Base-by-base conservation (phyloP, 495 filamentous ascomycete species). In the Lophium mytilinum region DNA sequence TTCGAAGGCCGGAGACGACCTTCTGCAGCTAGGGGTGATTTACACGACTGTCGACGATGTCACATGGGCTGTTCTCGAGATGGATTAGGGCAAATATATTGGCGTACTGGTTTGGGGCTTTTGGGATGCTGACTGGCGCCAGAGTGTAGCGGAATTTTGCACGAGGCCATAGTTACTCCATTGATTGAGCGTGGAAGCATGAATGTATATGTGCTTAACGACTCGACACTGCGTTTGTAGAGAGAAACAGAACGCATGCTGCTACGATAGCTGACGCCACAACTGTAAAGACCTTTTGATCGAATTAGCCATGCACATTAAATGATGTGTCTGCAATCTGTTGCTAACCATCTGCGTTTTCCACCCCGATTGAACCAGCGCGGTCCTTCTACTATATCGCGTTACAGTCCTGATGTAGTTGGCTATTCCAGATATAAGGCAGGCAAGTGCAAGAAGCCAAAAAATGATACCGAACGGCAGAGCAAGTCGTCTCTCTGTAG, bases 331-430 rank as follows among this genome's bases (percentile, higher is more conserved):
- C 30, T 51, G 1, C 50, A 53, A 17, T 53, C 1, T 41, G 14
- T 12, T 48, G 73, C 83, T 67, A 64, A 90, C 87, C 19, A 81
- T 66, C 69, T 96, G 90, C 37, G 93, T 96, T 73, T 90, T 95
- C 84, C 87, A 92, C 35, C 93, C 93, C 48, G 83, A 88, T 72
- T 98, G 93, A 37, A 97, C 93, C 54, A 98, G 76, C 0, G 93
- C 93, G 24, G 77, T 75, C 61, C 85, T 81, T 37, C 80, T 76
- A 56, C 82, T 84, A 69, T 94, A 98, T 66, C 88, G 85, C 55
- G 79, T 85, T n/a, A 97, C 84, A 1, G 90, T 91, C 61, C 80
- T 84, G 47, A 93, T 78, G 67, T 98, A 98, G 65, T 95, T 96
- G 0, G 82, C 84, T 41, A 94, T 75, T 0, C 93, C 93, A 19